Evolutionary conservation across 2,329 filamentous ascomycete genomes (phyloP).

Genomic region (Mycogone perniciosa): DNA sequence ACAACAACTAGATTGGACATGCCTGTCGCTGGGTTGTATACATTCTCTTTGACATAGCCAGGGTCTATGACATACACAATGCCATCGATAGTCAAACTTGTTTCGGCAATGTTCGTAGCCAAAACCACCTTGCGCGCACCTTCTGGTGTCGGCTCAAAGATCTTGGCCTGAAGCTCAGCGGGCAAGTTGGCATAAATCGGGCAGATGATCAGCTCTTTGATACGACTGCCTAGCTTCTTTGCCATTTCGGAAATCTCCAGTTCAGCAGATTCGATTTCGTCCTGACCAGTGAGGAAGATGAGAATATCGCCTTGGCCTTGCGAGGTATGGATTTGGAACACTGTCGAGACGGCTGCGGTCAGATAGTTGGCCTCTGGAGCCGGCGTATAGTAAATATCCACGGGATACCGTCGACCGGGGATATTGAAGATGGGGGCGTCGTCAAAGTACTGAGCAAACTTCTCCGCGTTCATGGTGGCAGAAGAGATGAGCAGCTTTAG

Average conservation of each 20-base stretch:
- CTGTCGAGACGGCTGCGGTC: slow-evolving; percentile 81
- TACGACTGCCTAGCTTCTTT: slow-evolving; percentile 75
- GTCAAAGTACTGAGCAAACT: slow-evolving; percentile 88
- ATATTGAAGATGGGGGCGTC: slow-evolving; percentile 93
- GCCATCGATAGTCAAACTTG: slow-evolving; percentile 88
- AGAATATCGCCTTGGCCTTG: slow-evolving; percentile 84
- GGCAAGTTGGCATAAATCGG: slow-evolving; percentile 94
- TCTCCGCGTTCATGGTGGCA: slow-evolving; percentile 88
- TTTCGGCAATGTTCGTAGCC: slow-evolving; percentile 96
- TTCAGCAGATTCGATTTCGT: slow-evolving; percentile 88
- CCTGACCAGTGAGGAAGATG: slow-evolving; percentile 91
- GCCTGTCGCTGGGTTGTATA: slow-evolving; percentile 83
- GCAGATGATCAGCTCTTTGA: slow-evolving; percentile 81
- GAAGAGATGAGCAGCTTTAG: slow-evolving; percentile 88
- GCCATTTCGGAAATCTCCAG: slow-evolving; percentile 79
- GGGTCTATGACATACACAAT: slow-evolving; percentile 95
- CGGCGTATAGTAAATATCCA: slow-evolving; percentile 85
- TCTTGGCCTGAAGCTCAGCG: slow-evolving; percentile 83
- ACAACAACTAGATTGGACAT: slow-evolving; percentile 91
- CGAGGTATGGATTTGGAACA: slow-evolving; percentile 90
- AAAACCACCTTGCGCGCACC: slow-evolving; percentile 85
- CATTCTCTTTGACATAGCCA: slow-evolving; percentile 91
- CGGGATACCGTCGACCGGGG: slow-evolving; percentile 79
- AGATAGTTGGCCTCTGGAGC: slow-evolving; percentile 93
- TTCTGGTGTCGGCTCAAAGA: slow-evolving; percentile 87